Evolutionary conservation across 805 yeast species (phyloP), one percentile per base, ranked within the genome.

Genomic region (Candida sphagnicola): DNA sequence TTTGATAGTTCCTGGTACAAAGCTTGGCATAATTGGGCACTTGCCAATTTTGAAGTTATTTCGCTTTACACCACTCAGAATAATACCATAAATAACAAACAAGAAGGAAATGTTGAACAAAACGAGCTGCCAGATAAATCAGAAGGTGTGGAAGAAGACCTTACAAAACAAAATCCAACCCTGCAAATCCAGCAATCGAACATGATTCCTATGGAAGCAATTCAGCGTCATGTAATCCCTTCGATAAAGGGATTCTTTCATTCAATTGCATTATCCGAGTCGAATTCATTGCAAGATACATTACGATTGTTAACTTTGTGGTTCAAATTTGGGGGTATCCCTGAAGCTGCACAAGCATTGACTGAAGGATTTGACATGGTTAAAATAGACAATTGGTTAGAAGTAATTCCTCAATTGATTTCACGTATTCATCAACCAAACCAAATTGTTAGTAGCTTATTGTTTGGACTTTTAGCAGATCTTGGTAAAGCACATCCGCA

Each of bases 21-120:
- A 56, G 99, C 98, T 13, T 95, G 99, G 99, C 99, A 93, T 58
- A 91, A 89, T 55, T 93, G 99, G 99, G 99, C 99, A 0, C 70
- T 95, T 54, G 97, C 98, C 1, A 93, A 95, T 60, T 93, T 90
- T 57, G 97, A 93, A 56, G 98, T 91, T 1, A 84, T 91, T 15
- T 84, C 96, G 0, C 70, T 83, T 18, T 65, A 72, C 53, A 56
- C 63, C 2, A 46, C 59, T 26, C 66, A 59, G 40, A 59, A 51
- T 38, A 49, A 46, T 14, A 34, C 29, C n/a, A 31, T 33, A 14
- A 38, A 28, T 14, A 48, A 42, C 31, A 40, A 42, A 17, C 51
- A 51, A 23, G 43, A 42, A n/a, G 60, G 51, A 12, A 54, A 48
- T 10, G 50, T 58, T 51, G 65, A 57, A 26, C 65, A 55, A 35